Base-by-base conservation (phyloP, 2,329 filamentous ascomycete species). In the Trichophyton equinum region DNA sequence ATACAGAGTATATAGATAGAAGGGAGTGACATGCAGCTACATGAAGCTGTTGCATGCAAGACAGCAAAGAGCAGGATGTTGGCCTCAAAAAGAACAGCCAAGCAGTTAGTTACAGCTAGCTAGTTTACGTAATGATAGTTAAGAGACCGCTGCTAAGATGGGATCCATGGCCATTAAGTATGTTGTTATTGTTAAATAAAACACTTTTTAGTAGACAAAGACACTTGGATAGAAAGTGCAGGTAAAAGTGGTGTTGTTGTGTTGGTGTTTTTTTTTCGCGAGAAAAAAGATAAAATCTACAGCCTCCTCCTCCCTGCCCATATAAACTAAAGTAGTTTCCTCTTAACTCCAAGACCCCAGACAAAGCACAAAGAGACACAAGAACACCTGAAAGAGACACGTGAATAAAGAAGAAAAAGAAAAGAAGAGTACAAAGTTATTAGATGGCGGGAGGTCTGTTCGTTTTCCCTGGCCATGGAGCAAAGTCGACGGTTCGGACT, bases 141-240 rank as follows among this genome's bases (percentile, higher is more conserved):
- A 46, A 18, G 42, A 44, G 33, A 13, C 13, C 8, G 3, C 9
- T 9, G 33, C 8, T 9, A 38, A 38, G 9, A 38, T 13, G 4
- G 11, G 4, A 18, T 18, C 13, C 33, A 38, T 38, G 2, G 4
- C 13, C 27, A 46, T 46, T 46, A 46, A 46, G 15, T 46, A 46
- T 20, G 18, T 46, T 44, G n/a, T 46, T 20, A n/a, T 46, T n/a
- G 42, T n/a, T 13, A 46, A 15, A 9, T 44, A 2, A 30, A 7
- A 7, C 15, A 15, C 15, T 46, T 20, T 64, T 63, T 62, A 59
- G 58, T 61, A 70, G 68, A 66, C 67, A 70, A 46, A 47, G 46
- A 51, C 25, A 51, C 22, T 55, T 18, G 7, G 7, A 6, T 20
- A 55, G 6, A 11, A 36, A 38, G 33, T 3, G 33, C 9, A 38